Percentiles rank a stretch among this genome's conserved stretches.
These are phyloP conservation scores for Rubia peregrina DNA, from an alignment of 305 asterid species.

Conservation along the genomic window DNA sequence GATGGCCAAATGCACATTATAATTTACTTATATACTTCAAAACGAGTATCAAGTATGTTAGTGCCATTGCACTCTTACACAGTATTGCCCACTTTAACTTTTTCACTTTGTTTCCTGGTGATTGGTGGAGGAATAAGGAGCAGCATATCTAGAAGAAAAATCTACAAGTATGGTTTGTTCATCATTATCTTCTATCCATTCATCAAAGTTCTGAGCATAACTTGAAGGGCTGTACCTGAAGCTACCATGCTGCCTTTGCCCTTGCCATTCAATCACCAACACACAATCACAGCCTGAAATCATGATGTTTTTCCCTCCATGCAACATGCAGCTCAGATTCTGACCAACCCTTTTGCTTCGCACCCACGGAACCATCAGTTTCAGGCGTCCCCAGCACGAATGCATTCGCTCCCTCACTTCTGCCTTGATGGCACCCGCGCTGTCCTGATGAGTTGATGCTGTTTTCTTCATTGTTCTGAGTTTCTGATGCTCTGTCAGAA, in stretches of 20 bases:
- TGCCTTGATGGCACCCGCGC: neutral
- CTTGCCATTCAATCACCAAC: neutral
- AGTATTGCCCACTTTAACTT: neutral
- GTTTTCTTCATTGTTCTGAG: constrained; percentile 11
- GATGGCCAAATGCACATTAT: neutral
- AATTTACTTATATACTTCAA: too few species aligned
- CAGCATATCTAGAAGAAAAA: constrained; percentile 30
- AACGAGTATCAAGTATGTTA: too few species aligned
- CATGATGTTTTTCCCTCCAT: neutral
- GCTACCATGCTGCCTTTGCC: constrained; percentile 10
- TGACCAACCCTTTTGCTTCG: constrained; percentile 12
- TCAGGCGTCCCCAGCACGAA: constrained; percentile 29
- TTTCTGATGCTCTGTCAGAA: neutral
- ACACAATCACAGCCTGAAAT: neutral
- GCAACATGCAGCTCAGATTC: constrained; percentile 2
- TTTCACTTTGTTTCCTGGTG: neutral
- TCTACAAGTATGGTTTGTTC: constrained; percentile 19
- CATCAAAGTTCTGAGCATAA: constrained; percentile 31
- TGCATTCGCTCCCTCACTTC: constrained; percentile 3
- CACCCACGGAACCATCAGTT: constrained; percentile 24
- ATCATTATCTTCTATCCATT: constrained; percentile 20
- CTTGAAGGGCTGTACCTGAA: constrained; percentile 30
- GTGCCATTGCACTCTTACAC: neutral
- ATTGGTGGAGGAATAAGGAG: constrained; percentile 16
- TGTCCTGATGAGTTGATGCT: neutral